Evolutionary conservation across 106 monocot genomes (phyloP).

Genomic region (Acorus gramineus): DNA sequence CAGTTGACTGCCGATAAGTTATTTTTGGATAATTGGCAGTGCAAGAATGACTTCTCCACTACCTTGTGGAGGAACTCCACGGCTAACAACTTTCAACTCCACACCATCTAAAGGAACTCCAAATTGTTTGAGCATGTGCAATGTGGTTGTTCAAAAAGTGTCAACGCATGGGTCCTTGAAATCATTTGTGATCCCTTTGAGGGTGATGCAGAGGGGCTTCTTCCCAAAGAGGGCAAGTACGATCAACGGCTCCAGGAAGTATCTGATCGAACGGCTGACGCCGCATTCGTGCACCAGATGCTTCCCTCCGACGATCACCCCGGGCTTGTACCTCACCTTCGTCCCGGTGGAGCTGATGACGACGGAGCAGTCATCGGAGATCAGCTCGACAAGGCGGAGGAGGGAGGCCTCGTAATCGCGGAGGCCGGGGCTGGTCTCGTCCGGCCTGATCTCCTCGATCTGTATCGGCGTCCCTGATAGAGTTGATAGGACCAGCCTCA

Average conservation of each 20-base stretch:
- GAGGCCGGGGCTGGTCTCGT: slow-evolving; percentile 60
- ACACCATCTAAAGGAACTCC: slow-evolving; percentile 80
- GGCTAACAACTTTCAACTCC: slow-evolving; percentile 63
- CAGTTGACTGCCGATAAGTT: slow-evolving; percentile 51
- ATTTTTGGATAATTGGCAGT: slow-evolving; percentile 55
- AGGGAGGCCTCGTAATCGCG: slow-evolving; percentile 68
- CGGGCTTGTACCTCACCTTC: slow-evolving; percentile 81
- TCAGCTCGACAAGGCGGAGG: slow-evolving; percentile 69
- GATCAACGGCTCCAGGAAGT: slow-evolving; percentile 83
- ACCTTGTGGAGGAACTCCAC: slow-evolving; percentile 82
- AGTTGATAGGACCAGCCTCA: slow-evolving; percentile 65
- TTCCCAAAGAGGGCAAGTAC: slow-evolving; percentile 69
- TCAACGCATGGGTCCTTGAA: slow-evolving; percentile 76
- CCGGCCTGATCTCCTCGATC: slow-evolving; percentile 61
- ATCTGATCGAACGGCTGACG: slow-evolving; percentile 58
- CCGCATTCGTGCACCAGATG: slow-evolving; percentile 76
- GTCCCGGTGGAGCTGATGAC: slow-evolving; percentile 89
- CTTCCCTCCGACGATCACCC: slow-evolving; percentile 78
- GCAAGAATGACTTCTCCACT: slow-evolving; percentile 73
- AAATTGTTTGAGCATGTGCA: slow-evolving; percentile 80
- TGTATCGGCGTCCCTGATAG: slow-evolving; percentile 58
- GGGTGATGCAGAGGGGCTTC: slow-evolving; percentile 62
- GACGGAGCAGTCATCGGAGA: slow-evolving; percentile 72
- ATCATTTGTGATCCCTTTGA: slow-evolving; percentile 94
- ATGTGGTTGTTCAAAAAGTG: slow-evolving; percentile 59